A percentile compares a stretch with the other conserved stretches of the same genome.
These are phyloP conservation scores for Yarrowia sp. DNA, from an alignment of 805 yeast genomes.

Conservation along the genomic window DNA sequence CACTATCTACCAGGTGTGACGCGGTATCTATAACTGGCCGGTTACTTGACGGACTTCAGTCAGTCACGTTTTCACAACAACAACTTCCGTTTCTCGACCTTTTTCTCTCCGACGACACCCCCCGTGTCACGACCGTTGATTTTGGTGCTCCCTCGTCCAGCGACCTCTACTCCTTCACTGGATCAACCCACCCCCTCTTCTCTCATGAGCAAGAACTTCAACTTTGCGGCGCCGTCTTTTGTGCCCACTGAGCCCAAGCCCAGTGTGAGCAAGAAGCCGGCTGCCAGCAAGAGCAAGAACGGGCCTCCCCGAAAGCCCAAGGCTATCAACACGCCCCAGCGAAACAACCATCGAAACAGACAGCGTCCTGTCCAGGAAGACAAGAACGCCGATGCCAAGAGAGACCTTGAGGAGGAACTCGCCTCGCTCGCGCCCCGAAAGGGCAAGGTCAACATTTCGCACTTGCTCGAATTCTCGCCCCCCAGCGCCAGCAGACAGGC, in stretches of 20 bases:
- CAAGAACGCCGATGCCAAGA: neutral
- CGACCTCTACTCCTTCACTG: neutral
- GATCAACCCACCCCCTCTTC: neutral
- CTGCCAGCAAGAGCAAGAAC: neutral
- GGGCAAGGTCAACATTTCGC: constrained; percentile 20
- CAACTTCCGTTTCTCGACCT: neutral
- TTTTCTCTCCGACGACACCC: neutral
- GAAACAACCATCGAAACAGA: constrained; percentile 16
- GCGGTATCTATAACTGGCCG: constrained; percentile 17
- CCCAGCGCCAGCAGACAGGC: neutral
- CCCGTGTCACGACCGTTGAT: neutral
- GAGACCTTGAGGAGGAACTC: neutral
- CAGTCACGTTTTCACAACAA: neutral
- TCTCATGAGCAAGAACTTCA: constrained; percentile 23
- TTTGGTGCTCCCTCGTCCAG: neutral
- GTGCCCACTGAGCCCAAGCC: constrained; percentile 24
- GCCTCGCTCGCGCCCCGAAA: constrained; percentile 8
- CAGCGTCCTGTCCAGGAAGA: neutral
- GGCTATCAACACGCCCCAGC: constrained; percentile 22
- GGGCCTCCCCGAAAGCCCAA: constrained; percentile 12
- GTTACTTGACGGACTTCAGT: neutral
- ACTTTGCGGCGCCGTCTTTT: constrained; percentile 22
- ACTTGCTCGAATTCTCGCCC: constrained; percentile 15
- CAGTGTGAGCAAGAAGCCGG: neutral
- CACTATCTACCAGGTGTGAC: constrained; percentile 24